Conservation (phyloP, 805 yeast species). For the Naumovozyma baii region DNA sequence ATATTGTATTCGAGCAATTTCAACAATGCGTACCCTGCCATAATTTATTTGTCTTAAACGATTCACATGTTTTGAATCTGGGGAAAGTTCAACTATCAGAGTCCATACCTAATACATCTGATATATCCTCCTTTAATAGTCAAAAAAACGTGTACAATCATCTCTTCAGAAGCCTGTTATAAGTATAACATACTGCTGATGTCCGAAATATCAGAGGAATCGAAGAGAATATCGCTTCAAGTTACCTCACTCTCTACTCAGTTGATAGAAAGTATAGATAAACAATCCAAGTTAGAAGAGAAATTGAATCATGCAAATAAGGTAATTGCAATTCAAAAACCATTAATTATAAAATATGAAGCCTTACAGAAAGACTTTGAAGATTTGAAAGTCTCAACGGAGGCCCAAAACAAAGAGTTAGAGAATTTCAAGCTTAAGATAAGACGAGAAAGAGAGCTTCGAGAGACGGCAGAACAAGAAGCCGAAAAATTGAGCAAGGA, state of each 20-base stretch:
- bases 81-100: neutral
- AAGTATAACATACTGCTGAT: constrained; percentile 1
- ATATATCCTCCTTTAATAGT: too few relatives aligned
- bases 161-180: too few relatives aligned
- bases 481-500: constrained; percentile 55
- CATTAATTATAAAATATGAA: constrained; percentile 19
- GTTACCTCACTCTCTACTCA: constrained; percentile 49
- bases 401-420: constrained; percentile 19
- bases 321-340: constrained; percentile 21
- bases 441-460: constrained; percentile 28
- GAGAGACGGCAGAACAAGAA: constrained; percentile 47
- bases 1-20: too few relatives aligned
- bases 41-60: too few relatives aligned
- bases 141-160: too few relatives aligned
- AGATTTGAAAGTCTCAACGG: constrained; percentile 26
- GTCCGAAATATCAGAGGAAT: constrained; percentile 28
- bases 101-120: too few relatives aligned
- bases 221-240: constrained; percentile 41
- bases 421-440: constrained; percentile 26
- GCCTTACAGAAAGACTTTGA: constrained; percentile 28
- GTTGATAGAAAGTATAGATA: constrained; percentile 50
- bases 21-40: too few relatives aligned
- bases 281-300: constrained; percentile 47
- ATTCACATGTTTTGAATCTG: neutral
- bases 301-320: constrained; percentile 35